Evolutionary conservation across 306 rosid species (phyloP).

Genomic region (Quillaja saponaria): DNA sequence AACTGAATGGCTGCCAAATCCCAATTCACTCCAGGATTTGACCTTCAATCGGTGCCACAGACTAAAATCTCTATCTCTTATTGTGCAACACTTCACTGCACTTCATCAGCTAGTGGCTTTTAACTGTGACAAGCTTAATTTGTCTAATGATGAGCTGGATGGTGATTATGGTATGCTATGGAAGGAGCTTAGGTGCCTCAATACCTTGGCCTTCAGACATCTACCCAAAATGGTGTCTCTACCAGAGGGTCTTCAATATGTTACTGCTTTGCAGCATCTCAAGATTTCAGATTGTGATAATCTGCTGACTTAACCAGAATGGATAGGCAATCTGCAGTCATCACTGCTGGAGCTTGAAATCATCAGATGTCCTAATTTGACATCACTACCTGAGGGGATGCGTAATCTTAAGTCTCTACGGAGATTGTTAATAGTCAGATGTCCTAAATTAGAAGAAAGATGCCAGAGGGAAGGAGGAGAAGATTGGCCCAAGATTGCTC

Average conservation of each 20-base stretch:
- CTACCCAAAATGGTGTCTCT: too few relatives aligned
- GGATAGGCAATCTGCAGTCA: constrained; percentile 22
- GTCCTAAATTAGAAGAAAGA: constrained; percentile 8
- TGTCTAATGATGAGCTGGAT: background rate
- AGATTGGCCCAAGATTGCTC: constrained; percentile 26
- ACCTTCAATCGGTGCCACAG: too few relatives aligned
- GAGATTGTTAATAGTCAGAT: background rate
- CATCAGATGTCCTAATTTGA: background rate
- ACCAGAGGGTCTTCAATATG: too few relatives aligned
- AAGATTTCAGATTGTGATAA: too few relatives aligned
- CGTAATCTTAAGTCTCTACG: background rate
- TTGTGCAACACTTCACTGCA: background rate
- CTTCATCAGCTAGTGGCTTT: too few relatives aligned
- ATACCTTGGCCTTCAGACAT: background rate
- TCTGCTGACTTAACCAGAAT: constrained; percentile 20
- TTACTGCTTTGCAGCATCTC: too few relatives aligned
- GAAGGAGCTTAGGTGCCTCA: background rate
- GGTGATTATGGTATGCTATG: background rate
- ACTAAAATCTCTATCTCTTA: background rate
- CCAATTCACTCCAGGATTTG: too few relatives aligned
- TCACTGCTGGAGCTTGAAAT: constrained; percentile 16
- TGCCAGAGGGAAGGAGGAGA: background rate
- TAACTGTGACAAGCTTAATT: background rate
- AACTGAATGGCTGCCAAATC: too few relatives aligned
- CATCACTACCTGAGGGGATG: constrained; percentile 18